Conservation (phyloP, 2,329 filamentous ascomycete species). For the Ophioceras dolichostomum region DNA sequence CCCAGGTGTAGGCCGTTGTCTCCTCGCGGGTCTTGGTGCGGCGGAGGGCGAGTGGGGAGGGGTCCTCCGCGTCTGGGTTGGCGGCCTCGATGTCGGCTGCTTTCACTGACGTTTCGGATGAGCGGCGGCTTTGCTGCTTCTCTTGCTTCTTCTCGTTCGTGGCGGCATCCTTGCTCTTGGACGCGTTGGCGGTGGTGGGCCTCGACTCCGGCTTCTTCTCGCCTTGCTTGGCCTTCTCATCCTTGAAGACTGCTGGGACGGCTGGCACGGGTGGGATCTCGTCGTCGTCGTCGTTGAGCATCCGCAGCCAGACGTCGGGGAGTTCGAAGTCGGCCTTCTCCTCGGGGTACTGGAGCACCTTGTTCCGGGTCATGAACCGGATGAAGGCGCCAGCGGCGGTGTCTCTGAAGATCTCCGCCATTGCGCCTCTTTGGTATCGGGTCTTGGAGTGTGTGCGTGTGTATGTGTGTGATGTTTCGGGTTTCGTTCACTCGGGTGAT, state of each 20-base stretch:
- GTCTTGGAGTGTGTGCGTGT: no score
- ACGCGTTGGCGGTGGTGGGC: no score
- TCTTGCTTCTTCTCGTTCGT: constrained; percentile 10
- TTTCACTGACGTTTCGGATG: no score
- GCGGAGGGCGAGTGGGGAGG: constrained; percentile 6
- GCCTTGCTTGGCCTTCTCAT: constrained; percentile 34
- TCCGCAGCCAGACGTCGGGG: constrained; percentile 51
- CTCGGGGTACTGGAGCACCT: constrained; percentile 43
- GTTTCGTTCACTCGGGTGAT: no score
- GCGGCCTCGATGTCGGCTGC: constrained; percentile 3
- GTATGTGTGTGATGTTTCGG: no score
- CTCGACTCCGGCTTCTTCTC: background rate
- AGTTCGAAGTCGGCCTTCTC: constrained; percentile 56
- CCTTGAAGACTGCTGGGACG: no score
- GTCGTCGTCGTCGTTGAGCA: constrained; percentile 60
- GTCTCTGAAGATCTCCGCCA: constrained; percentile 10
- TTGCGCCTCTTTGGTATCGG: no score
- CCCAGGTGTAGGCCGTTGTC: constrained; percentile 12
- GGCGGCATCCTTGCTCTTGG: no score
- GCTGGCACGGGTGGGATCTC: constrained; percentile 61
- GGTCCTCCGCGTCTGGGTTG: constrained; percentile 9
- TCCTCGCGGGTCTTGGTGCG: constrained; percentile 12
- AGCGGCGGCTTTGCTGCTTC: constrained; percentile 7
- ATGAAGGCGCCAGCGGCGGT: constrained; percentile 13
- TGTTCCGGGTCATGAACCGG: constrained; percentile 15